These are phyloP conservation scores for Fusarium sp. DNA, from an alignment of 2,329 filamentous ascomycete species.

Conservation along the genomic window DNA sequence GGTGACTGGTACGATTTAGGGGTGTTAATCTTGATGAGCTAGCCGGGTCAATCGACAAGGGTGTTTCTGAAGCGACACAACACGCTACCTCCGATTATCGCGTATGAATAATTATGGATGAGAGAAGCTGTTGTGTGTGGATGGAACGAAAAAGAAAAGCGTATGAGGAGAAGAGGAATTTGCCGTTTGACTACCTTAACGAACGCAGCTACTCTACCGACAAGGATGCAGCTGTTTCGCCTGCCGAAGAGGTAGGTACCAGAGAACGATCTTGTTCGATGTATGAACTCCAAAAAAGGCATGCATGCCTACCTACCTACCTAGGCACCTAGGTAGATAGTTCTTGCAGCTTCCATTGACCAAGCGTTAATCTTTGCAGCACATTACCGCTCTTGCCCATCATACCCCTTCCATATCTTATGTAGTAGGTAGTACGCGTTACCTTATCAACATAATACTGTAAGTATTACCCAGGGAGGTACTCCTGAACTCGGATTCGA, in stretches of 20 bases:
- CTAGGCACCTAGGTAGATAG: not conserved
- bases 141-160: not conserved
- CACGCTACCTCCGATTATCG: not conserved
- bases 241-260: not conserved
- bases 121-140: not conserved
- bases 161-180: not conserved
- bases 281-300: not conserved
- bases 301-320: no score
- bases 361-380: no score
- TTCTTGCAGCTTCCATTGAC: not conserved
- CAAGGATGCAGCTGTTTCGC: constrained; percentile 1
- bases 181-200: no score
- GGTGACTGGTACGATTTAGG: constrained; percentile 25
- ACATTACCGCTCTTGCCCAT: no score
- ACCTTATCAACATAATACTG: no score
- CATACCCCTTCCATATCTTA: no score
- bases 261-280: no score
- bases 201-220: no score
- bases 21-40: constrained; percentile 33
- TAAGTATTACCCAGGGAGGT: no score
- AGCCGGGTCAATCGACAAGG: constrained; percentile 25
- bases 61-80: constrained; percentile 6
- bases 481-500: not conserved
- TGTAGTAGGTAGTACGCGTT: no score
- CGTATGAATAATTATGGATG: not conserved